Evolutionary conservation across 1,284 basidiomycete genomes (phyloP).

Genomic region (Paramarasmius palmivorus): DNA sequence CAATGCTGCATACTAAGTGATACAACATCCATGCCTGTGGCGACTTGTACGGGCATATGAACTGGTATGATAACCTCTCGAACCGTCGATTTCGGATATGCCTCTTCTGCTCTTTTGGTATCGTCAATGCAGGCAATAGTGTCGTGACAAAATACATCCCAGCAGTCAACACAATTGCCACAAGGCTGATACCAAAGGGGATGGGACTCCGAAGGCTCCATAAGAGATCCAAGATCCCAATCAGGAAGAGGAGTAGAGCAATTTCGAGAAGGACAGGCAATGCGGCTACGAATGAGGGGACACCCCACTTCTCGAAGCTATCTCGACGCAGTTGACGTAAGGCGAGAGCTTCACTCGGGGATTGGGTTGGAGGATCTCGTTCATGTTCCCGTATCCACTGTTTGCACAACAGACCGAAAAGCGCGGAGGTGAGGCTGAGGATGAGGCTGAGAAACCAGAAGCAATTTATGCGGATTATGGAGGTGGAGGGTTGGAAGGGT

Average conservation of each 20-base stretch:
- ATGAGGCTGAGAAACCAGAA: constrained; percentile 13
- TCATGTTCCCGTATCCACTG: constrained; percentile 13
- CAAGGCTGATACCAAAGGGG: not conserved
- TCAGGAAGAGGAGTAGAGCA: constrained; percentile 4
- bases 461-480: not conserved
- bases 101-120: not conserved
- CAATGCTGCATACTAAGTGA: not conserved
- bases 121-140: not conserved
- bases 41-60: too few relatives aligned
- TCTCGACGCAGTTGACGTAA: not conserved
- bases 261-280: constrained; percentile 2
- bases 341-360: not conserved
- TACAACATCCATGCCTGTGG: not conserved
- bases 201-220: constrained; percentile 1
- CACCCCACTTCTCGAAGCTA: not conserved
- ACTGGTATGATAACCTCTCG: too few relatives aligned
- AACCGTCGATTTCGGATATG: too few relatives aligned
- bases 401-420: constrained; percentile 11
- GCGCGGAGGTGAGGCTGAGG: constrained; percentile 6
- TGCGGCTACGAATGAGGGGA: not conserved
- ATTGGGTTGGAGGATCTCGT: constrained; percentile 6
- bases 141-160: not conserved
- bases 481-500: not conserved
- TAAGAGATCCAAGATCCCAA: constrained; percentile 2
- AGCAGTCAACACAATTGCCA: not conserved